Evolutionary conservation across 164 flowering plant species (phyloP), one percentile per base, ranked within the genome.

Genomic region (Malania oleifera): DNA sequence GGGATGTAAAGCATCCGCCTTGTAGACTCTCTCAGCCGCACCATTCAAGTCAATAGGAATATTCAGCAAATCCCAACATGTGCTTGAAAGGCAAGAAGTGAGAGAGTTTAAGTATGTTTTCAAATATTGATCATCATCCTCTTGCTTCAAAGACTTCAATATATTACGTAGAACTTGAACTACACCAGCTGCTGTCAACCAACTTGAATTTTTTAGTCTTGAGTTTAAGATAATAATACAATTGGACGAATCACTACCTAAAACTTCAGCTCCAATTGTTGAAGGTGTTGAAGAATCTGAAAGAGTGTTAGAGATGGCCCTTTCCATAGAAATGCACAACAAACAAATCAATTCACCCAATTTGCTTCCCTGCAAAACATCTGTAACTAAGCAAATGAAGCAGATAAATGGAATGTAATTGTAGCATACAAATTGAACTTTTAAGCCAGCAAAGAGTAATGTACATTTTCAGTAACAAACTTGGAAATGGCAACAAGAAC

Each of bases 121-220:
- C 56, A 65, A 25, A 53, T 70, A 73, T 26, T 73, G 61, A 46
- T 68, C 73, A 46, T 67, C 73, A 56, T 39, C 19, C 18, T 74
- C 79, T 56, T 68, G 70, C 65, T 78, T 83, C 71, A 86, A 59
- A 72, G 45, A 51, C 68, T 89, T 91, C 55, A 79, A 52, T 41
- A 81, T 78, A 44, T 69, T 70, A 40, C 82, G 86, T 29, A 86
- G 67, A 55, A 82, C 78, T 47, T 68, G 77, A 66, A 74, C 11
- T 31, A 86, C 74, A 45, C 67, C 75, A 64, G 78, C 75, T 47
- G 67, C 68, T 4, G 71, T 70, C 54, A 45, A 61, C 87, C 80
- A 85, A 54, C 66, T 72, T 17, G 77, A 72, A 67, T 61, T 65
- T 63, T 61, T 55, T 62, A 82, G 64, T 44, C 35, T 71, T 46